Percentiles rank a stretch among this genome's conserved stretches.
These are phyloP conservation scores for Trichophyton equinum DNA, from an alignment of 2,329 filamentous ascomycete genomes.

Conservation along the genomic window DNA sequence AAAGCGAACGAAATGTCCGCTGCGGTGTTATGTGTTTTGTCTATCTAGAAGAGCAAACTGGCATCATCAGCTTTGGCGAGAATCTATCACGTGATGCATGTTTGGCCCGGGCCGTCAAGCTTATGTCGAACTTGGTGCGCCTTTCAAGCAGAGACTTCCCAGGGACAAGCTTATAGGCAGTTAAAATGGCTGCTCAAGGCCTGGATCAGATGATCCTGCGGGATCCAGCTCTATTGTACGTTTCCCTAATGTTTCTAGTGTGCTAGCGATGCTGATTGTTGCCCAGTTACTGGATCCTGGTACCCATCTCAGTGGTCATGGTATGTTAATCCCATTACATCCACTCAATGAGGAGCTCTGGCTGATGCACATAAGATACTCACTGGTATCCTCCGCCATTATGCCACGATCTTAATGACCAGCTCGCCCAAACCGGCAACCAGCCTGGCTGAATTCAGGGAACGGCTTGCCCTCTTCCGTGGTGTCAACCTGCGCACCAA, in stretches of 20 bases:
- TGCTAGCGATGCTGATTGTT: background rate
- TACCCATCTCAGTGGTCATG: slow-evolving; percentile 97
- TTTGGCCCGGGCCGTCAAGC: background rate
- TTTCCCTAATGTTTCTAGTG: slow-evolving; percentile 10
- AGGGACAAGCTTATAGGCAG: background rate
- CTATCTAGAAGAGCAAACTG: background rate
- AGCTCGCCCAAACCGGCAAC: slow-evolving; percentile 66
- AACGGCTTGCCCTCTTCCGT: slow-evolving; percentile 73
- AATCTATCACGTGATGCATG: background rate
- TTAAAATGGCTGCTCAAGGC: slow-evolving; percentile 61
- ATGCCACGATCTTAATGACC: slow-evolving; percentile 83
- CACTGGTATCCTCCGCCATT: slow-evolving; percentile 91
- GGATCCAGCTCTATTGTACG: slow-evolving; percentile 96
- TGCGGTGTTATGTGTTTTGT: slow-evolving; percentile 16
- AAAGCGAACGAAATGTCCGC: background rate
- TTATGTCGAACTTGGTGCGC: background rate
- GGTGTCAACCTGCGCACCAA: slow-evolving; percentile 77
- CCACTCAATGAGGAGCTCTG: background rate
- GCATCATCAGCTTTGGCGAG: background rate
- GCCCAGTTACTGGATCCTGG: slow-evolving; percentile 90
- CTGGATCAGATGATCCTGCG: slow-evolving; percentile 90
- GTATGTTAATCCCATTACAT: slow-evolving; percentile 30
- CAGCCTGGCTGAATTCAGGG: slow-evolving; percentile 49
- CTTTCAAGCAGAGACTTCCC: background rate
- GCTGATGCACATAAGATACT: slow-evolving; percentile 48